Evolutionary conservation across 108 stramenopile species (phyloP), one percentile per base, ranked within the genome.

Genomic region (Skeletonema menzelii): DNA sequence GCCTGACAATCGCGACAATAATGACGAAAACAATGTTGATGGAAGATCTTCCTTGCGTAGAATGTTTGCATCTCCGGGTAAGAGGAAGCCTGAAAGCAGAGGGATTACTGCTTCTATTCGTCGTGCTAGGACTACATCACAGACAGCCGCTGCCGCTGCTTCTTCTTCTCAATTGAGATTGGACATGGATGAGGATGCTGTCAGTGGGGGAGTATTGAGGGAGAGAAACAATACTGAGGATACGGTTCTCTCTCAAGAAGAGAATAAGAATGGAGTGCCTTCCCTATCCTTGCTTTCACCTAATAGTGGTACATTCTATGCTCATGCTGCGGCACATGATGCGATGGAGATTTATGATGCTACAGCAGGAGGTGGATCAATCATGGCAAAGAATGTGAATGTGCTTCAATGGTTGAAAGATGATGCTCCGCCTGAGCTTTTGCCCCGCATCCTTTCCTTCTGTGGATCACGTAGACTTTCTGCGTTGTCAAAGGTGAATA

Each of bases 361-460:
- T 15, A 49, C 13, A 27, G 27, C 27, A 27, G 35, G 3, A 27
- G 65, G 49, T 2, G 20, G 27, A 31, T 13, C 31, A 37, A 30
- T 22, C 8, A 15, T 56, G 17, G 10, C 40, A 17, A 73, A 55
- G 42, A 76, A 70, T 58, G 57, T 82, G 42, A 76, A 70, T 58
- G 57, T 82, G 15, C 30, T 82, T 58, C 31, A 63, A 15, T 81
- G 79, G 79, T 63, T 80, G 53, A 53, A 42, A 24, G 57, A 76
- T 31, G 61, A 69, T 67, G 70, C 64, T 34, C 92, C 92, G 1
- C 56, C 69, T 2, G 90, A 93, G 71, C 31, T 93, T 8, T 27
- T 91, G 24, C 92, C 90, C 27, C 65, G 74, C 42, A 80, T 93
- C 38, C 60, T 93, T 57, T 87, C 89, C 27, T 91, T 84, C 84